Conservation (phyloP, 805 yeast species). For the Candida wancherniae region DNA sequence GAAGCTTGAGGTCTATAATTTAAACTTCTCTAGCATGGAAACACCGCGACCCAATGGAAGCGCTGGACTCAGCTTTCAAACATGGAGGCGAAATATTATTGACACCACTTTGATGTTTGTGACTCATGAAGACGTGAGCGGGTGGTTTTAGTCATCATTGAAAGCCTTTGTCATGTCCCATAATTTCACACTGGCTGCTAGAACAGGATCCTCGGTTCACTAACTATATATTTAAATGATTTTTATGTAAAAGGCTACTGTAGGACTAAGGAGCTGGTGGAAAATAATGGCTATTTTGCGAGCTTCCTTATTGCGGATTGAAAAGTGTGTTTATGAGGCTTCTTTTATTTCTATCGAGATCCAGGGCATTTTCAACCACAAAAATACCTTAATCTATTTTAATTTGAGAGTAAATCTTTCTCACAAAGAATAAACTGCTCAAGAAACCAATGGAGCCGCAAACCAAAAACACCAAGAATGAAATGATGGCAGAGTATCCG, state of each 20-base stretch:
- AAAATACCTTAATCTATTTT: conserved; percentile 72
- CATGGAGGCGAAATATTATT: conserved; percentile 17
- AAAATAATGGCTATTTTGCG: no score
- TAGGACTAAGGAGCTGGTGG: no score
- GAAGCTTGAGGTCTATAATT: conserved; percentile 23
- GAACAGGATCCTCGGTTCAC: no score
- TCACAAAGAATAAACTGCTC: conserved; percentile 66
- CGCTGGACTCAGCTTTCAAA: conserved; percentile 2
- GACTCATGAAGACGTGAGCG: conserved; percentile 29
- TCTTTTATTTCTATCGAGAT: no score
- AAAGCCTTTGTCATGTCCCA: no score
- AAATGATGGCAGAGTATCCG: conserved; percentile 75
- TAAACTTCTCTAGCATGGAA: conserved; percentile 21
- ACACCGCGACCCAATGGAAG: neutral
- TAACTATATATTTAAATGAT: no score
- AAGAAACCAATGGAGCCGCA: conserved; percentile 88
- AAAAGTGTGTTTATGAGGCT: no score
- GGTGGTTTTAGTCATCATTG: conserved; percentile 35
- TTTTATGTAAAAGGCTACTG: conserved; percentile 3
- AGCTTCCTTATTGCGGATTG: no score
- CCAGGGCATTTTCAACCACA: no score
- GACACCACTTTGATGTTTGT: conserved; percentile 23
- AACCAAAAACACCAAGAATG: conserved; percentile 66
- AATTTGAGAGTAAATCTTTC: conserved; percentile 76
- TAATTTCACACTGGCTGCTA: no score